Base-by-base conservation (phyloP, 768 basidiomycete species). In the Tubosaeta sp. region DNA sequence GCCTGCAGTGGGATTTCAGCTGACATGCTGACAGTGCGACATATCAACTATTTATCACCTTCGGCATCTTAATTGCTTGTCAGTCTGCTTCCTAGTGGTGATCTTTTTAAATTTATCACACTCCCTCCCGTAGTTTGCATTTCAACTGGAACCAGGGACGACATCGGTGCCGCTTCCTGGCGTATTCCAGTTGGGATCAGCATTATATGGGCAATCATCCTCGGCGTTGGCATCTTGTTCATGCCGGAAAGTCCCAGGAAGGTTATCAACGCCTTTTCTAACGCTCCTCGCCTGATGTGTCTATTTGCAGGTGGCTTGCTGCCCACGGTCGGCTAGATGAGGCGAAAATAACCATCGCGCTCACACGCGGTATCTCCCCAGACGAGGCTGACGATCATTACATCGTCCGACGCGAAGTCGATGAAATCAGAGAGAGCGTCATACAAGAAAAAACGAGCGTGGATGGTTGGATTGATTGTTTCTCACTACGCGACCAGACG, bases 391-490 rank as follows among this genome's bases (percentile, higher is more conserved):
- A 66, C 4, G 63, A 66, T 7, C 72, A 78, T 58, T 66, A 64
- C 50, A 72, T 76, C 62, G 72, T 83, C 38, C 60, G 66, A 38
- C 68, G 71, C 6, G 80, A 82, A 62, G 69, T 78, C 10, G 73
- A 81, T 37, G 84, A 85, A 60, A 87, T 88, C 51, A 62, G 66
- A 13, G 65, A 65, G 26, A 78, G 77, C 33, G 64, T 83, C 25
- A 77, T 81, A 54, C 68, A 71, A 54, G 84, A 86, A 63, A 65
- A 67, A 29, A 57, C 65, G 16, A 58, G 74, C 35, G 71, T 66
- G 54, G 75, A 74, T 4, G 79, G 81, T 6, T 89, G 87, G 86
- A 51, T 81, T n/a, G 83, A 85, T 52, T 86, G 85, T 65, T 88
- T 89, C 73, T 69, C 62, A 51, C 71, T 74, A 0, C 50, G 60